Percentiles rank a stretch among this genome's conserved stretches.
Evolutionary conservation across 192 early-diverging fungal species (phyloP).

Genomic region (Paraglomus brasilianum): DNA sequence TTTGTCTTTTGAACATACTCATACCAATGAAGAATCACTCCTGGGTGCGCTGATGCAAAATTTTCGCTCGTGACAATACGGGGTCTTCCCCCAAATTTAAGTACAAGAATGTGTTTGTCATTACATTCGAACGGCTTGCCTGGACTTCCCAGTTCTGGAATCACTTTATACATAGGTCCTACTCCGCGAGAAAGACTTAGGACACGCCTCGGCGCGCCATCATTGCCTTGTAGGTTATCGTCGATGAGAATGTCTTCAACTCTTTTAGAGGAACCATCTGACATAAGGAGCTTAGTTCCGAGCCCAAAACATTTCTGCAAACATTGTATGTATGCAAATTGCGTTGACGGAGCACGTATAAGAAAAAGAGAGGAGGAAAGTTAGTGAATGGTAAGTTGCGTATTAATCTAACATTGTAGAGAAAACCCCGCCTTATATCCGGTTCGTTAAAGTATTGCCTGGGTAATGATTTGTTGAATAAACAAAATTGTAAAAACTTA

Average conservation of each 20-base stretch:
- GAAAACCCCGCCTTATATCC: too few relatives aligned
- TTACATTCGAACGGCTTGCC: conserved; percentile 54
- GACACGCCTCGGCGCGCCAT: conserved; percentile 47
- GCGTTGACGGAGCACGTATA: too few relatives aligned
- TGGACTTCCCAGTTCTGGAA: conserved; percentile 30
- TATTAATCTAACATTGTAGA: too few relatives aligned
- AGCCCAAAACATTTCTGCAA: conserved; percentile 27
- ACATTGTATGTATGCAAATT: too few relatives aligned
- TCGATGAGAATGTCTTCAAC: conserved; percentile 45
- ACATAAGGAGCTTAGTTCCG: conserved; percentile 51
- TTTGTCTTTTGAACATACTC: not conserved
- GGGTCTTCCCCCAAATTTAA: conserved; percentile 28
- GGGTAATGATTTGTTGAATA: too few relatives aligned
- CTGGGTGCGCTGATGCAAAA: not conserved
- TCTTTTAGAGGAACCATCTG: conserved; percentile 39
- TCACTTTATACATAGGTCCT: conserved; percentile 49
- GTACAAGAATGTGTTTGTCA: conserved; percentile 51
- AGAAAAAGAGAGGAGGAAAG: too few relatives aligned
- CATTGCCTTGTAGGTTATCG: conserved; percentile 52
- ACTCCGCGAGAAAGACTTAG: conserved; percentile 42
- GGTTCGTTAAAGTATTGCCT: too few relatives aligned
- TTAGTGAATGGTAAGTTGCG: too few relatives aligned
- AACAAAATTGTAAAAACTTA: too few relatives aligned
- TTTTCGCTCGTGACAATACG: not conserved
- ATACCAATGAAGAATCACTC: not conserved